Evolutionary conservation across 306 rosid species (phyloP).

Genomic region (Castanea crenata): DNA sequence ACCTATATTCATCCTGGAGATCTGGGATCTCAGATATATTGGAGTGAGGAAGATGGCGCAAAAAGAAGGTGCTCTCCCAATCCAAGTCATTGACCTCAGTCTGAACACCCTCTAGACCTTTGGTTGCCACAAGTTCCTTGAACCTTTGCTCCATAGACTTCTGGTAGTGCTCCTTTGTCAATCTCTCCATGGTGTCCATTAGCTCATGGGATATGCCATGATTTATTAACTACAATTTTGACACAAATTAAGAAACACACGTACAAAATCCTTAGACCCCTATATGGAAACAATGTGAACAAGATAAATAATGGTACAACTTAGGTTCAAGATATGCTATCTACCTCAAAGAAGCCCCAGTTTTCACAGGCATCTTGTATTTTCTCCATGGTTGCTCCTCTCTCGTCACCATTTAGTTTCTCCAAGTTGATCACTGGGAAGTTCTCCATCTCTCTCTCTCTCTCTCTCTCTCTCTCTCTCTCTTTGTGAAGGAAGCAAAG

Average conservation of each 20-base stretch:
- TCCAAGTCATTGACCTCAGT: conserved; percentile 75
- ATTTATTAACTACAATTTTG: conserved; percentile 49
- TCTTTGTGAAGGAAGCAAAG: conserved; percentile 3
- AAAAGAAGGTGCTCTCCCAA: conserved; percentile 81
- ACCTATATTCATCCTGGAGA: conserved; percentile 74
- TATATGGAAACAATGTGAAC: background rate
- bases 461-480: background rate
- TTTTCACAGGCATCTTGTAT: conserved; percentile 90
- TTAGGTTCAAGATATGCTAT: background rate
- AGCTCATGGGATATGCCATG: conserved; percentile 67
- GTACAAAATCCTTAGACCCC: background rate
- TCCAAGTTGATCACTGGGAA: conserved; percentile 76
- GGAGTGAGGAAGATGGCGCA: conserved; percentile 74
- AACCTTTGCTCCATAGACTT: conserved; percentile 74
- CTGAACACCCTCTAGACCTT: conserved; percentile 53
- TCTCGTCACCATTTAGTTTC: conserved; percentile 68
- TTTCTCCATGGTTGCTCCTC: conserved; percentile 49
- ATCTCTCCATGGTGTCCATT: conserved; percentile 71
- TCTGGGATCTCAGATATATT: conserved; percentile 69
- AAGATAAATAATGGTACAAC: background rate
- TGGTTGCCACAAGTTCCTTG: conserved; percentile 54
- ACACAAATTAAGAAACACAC: background rate
- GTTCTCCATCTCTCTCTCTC: conserved; percentile 49
- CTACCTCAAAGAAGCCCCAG: conserved; percentile 98
- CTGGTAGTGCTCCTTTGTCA: conserved; percentile 76